These are phyloP conservation scores for Citrus trifoliata DNA, from an alignment of 345 rosid genomes.

Conservation along the genomic window DNA sequence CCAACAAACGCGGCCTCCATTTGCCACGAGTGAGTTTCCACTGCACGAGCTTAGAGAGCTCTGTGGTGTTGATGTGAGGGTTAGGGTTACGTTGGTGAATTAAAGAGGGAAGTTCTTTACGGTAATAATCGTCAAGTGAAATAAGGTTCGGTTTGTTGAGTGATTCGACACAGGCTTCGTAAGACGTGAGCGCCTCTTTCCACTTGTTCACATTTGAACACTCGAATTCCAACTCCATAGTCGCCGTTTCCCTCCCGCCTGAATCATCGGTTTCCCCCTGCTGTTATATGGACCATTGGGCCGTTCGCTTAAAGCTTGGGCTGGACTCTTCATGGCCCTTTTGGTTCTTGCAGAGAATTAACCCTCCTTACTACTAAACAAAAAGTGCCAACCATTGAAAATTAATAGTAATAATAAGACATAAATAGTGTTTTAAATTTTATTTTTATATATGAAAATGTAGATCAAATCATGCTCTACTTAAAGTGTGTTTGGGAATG, in stretches of 20 bases:
- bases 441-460: too few relatives aligned
- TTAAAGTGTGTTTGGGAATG: too few relatives aligned
- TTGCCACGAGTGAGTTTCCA: slow-evolving; percentile 98
- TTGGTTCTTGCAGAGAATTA: too few relatives aligned
- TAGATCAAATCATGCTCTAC: too few relatives aligned
- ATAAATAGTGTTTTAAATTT: too few relatives aligned
- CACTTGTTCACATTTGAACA: slow-evolving; percentile 49
- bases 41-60: slow-evolving; percentile 79
- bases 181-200: slow-evolving; percentile 58
- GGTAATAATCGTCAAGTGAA: slow-evolving; percentile 74
- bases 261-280: neutral
- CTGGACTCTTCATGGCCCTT: too few relatives aligned
- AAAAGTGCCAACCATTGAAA: too few relatives aligned
- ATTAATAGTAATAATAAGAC: too few relatives aligned
- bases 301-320: neutral
- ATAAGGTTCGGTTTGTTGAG: slow-evolving; percentile 66
- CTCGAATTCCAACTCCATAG: slow-evolving; percentile 53
- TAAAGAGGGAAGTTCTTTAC: slow-evolving; percentile 57
- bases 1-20: slow-evolving; percentile 90
- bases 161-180: slow-evolving; percentile 48
- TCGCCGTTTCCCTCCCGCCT: slow-evolving; percentile 1
- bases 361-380: too few relatives aligned
- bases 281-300: neutral
- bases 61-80: slow-evolving; percentile 67
- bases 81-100: slow-evolving; percentile 69